A percentile compares a stretch with the other conserved stretches of the same genome.
These are phyloP conservation scores for Penicillium arizonense DNA, from an alignment of 495 filamentous ascomycete genomes.

Conservation along the genomic window DNA sequence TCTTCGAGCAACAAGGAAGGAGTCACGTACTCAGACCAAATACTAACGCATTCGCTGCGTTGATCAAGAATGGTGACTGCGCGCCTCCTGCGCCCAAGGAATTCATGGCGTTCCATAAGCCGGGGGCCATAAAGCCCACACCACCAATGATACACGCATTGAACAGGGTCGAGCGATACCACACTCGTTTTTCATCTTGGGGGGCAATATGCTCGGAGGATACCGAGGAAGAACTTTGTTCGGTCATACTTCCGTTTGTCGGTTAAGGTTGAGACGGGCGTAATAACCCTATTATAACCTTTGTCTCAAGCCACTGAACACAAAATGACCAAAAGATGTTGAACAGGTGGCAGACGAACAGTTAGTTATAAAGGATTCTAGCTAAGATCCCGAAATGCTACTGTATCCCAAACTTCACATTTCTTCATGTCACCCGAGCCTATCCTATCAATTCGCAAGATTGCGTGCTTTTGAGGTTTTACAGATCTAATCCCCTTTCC, in stretches of 20 bases:
- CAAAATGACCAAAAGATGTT: background rate
- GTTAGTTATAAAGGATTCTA: background rate
- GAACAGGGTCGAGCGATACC: slow-evolving; percentile 60
- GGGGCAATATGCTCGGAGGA: slow-evolving; percentile 5
- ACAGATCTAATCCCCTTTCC: background rate
- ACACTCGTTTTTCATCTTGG: slow-evolving; percentile 28
- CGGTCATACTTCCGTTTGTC: background rate
- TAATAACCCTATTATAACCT: no score
- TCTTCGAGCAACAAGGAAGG: background rate
- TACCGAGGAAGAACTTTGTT: slow-evolving; percentile 1
- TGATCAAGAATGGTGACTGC: slow-evolving; percentile 57
- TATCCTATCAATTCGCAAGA: background rate
- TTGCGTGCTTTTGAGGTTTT: slow-evolving; percentile 4
- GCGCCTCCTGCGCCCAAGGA: slow-evolving; percentile 64
- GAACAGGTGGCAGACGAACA: background rate
- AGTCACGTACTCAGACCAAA: slow-evolving; percentile 41
- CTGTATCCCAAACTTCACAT: background rate
- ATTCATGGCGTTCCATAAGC: slow-evolving; percentile 59
- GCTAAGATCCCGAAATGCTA: background rate
- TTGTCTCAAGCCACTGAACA: background rate
- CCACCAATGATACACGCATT: slow-evolving; percentile 49
- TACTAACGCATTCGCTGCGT: slow-evolving; percentile 63
- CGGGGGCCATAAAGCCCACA: slow-evolving; percentile 37
- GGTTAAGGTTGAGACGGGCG: no score
- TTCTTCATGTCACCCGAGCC: background rate